Evolutionary conservation across 495 filamentous ascomycete genomes (phyloP).

Genomic region (Schizothecium vesticola): DNA sequence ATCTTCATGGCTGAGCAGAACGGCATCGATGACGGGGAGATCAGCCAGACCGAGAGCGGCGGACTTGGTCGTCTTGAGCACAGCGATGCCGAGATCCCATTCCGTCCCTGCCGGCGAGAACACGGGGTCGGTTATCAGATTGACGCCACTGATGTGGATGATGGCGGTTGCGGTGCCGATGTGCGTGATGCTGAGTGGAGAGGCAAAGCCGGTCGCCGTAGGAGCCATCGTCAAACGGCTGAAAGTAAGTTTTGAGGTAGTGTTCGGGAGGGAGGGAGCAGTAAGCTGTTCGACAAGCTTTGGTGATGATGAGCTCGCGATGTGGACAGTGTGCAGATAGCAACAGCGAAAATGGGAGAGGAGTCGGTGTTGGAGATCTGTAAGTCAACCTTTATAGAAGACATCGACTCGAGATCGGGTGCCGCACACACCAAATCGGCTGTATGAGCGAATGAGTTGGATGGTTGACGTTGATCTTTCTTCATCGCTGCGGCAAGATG

Average conservation of each 20-base stretch:
- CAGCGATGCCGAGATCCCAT: conserved; percentile 28
- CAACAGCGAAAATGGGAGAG: background rate
- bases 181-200: conserved; percentile 36
- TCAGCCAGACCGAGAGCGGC: conserved; percentile 35
- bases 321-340: background rate
- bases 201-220: background rate
- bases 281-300: background rate
- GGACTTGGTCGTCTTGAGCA: conserved; percentile 30
- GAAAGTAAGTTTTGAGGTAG: background rate
- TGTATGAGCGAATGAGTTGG: background rate
- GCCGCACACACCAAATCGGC: background rate
- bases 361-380: background rate
- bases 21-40: conserved; percentile 46
- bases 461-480: background rate
- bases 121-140: conserved; percentile 50
- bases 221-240: conserved; percentile 12
- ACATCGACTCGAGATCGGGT: too few relatives aligned
- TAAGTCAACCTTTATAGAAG: background rate
- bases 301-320: background rate
- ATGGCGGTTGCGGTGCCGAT: conserved; percentile 51
- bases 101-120: conserved; percentile 43
- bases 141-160: conserved; percentile 42
- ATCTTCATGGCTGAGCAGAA: conserved; percentile 53
- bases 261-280: background rate
- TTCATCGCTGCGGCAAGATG: background rate